Evolutionary conservation across 1,284 basidiomycete species (phyloP), one percentile per base, ranked within the genome.

Genomic region (Ganoderma sinense): DNA sequence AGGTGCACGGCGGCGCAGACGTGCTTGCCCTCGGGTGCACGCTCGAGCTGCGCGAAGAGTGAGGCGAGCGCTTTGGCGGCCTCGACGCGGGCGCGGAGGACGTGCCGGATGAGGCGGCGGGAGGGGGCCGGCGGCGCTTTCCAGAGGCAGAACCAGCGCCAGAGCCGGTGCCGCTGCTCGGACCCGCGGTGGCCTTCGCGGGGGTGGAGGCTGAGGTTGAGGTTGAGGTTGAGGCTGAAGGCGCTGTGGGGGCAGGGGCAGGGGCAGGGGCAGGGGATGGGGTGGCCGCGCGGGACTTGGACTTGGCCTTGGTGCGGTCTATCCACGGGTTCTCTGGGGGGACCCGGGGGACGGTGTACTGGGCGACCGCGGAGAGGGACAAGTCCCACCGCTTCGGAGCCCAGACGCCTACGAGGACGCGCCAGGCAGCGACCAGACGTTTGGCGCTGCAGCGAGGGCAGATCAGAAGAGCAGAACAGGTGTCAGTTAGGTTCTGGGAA

Each of bases 351-450:
- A 86, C 88, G 10, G 87, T 92, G 79, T 95, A 96, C 68, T 89
- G 89, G n/a, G 91, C 86, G 51, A 97, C 85, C 10, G 91, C 90
- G 29, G 85, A 75, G 23, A 90, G 76, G 4, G 93, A 88, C 66
- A 97, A 84, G 74, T 97, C 96, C 87, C 90, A 94, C 53, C 83
- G 84, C 77, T 90, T 91, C 11, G 96, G 95, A 2, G 88, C 86
- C 96, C 96, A 98, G 14, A 97, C 90, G 16, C 96, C 97, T 72
- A 97, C 88, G 16, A 98, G 86, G 20, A 97, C 89, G 64, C 95
- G 91, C 96, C 96, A 98, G 14, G 95, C 91, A 6, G 96, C 94
- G 39, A 92, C 86, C 53, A 97, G 86, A 59, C 91, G 92, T 82
- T 96, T 97, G 65, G 89, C 87, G 62, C 93, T 94, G 73, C 39